Evolutionary conservation across 768 basidiomycete genomes (phyloP), one percentile per base, ranked within the genome.

Genomic region (Asterophora lycoperdoides): DNA sequence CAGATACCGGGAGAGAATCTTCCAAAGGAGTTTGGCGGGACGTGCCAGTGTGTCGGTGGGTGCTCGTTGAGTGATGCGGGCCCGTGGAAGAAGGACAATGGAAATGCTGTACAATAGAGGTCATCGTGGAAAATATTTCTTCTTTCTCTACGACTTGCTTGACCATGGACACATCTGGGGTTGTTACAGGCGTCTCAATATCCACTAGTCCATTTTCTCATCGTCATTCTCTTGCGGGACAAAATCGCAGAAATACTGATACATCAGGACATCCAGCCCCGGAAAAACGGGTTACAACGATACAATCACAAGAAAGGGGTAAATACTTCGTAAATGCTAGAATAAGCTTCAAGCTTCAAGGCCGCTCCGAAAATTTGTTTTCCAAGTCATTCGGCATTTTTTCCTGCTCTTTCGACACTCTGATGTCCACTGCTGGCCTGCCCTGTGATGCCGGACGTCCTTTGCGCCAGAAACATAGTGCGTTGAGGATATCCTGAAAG

Each of bases 21-120:
- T 46, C 95, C 94, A 3, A 77, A 71, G 58, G 87, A 89, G 59
- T 81, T 93, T 65, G 94, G 95, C 1, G 95, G 95, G 2, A 66
- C 44, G 42, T 97, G 95, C 64, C 63, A 74, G 35, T 97, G 93
- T 60, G 51, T 61, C 1, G 88, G 79, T 0, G 90, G 93, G 0
- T 97, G 94, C 67, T 88, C 84, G 48, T 63, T 93, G 72, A 86
- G 84, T 54, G 91, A 99, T 68, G 88, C 78, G 1, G 95, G 95
- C 7, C 94, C 95, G 8, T 97, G 94, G 95, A 89, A 89, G 60
- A 35, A 36, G 1, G 34, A 44, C 1, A 39, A 18, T 19, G 33
- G 17, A 2, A n/a, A 42, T 14, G 18, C 15, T 46, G 26, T 46
- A 40, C 18, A 41, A 7, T 39, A 39, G 26, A 36, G 23, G 23